phyloP scores from a whole-genome alignment of 2,329 filamentous ascomycete genomes.

The Microcyclosporella mali region DNA sequence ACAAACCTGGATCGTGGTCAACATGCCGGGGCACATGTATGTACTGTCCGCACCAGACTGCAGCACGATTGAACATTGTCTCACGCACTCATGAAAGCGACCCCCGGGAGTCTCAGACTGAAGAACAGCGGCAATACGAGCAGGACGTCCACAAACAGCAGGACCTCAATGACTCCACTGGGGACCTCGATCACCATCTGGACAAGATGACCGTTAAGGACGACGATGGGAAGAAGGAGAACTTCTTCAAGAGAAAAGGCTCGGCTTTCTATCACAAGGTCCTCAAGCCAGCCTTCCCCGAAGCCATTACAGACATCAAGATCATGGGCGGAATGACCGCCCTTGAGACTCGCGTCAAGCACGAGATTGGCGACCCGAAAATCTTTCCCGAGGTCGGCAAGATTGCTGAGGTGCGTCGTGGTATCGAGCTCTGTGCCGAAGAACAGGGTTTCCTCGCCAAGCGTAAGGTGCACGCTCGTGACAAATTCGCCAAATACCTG shows the following conservation, averaged over 20 bases:
- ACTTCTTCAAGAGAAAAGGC: conserved; percentile 13
- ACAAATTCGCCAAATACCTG: conserved; percentile 29
- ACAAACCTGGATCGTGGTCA: neutral
- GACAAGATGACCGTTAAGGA: conserved; percentile 10
- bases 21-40: neutral
- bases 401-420: conserved; percentile 26
- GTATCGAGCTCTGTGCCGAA: conserved; percentile 25
- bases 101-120: conserved; percentile 8
- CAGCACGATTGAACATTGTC: neutral
- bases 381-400: conserved; percentile 27
- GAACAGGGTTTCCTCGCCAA: conserved; percentile 24
- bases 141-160: conserved; percentile 10
- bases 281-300: conserved; percentile 23
- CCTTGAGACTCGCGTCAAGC: conserved; percentile 23
- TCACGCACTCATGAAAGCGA: neutral
- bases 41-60: neutral
- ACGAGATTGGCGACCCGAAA: conserved; percentile 24
- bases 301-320: conserved; percentile 25
- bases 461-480: conserved; percentile 20
- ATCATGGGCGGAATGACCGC: conserved; percentile 24
- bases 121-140: conserved; percentile 14
- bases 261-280: conserved; percentile 20
- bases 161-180: conserved; percentile 9
- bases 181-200: conserved; percentile 6
- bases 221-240: conserved; percentile 8